Base-by-base conservation (phyloP, 1,284 basidiomycete species). In the Anthracocystis walkeri region DNA sequence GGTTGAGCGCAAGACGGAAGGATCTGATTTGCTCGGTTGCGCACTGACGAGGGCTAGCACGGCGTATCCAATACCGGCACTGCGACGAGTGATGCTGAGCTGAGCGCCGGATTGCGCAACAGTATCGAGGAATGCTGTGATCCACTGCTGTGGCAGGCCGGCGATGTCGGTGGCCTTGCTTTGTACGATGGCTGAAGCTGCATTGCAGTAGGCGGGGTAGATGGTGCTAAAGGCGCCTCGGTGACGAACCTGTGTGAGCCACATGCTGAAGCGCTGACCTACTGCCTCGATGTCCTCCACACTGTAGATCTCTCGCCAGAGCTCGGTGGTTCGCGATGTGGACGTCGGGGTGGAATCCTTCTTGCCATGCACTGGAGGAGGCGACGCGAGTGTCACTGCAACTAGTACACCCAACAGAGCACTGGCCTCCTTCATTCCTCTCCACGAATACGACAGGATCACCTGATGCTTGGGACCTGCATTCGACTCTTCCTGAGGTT, bases 201-300 rank as follows among this genome's bases (percentile, higher is more conserved):
- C 75, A 18, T 77, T 67, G 33, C 75, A 66, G 55, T 82, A 85
- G 33, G 81, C 81, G 12, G 85, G 85, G 53, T 84, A 84, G 20
- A 86, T 71, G 29, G 81, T 84, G 63, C 84, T 85, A 63, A 85
- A 84, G 0, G 85, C 85, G 12, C 85, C 85, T 12, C 85, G 80
- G 50, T 86, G 85, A 1, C 85, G 80, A 2, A 86, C 81, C 3
- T 77, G 73, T 0, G 84, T 80, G 35, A 86, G 65, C 85, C 85
- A 86, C 31, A 68, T 59, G 21, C 77, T 77, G 66, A 84, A 86
- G n/a, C 81, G 75, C 20, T 66, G 73, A 27, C 82, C 85, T 14
- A 83, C 78, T 4, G 61, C 58, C 42, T 77, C 48, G 48, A 84
- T 74, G 23, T 58, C 59, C 38, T 69, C 52, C 1, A 66, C 53